phyloP scores from a whole-genome alignment of 805 yeast species.

The Ogataea naganishii region DNA sequence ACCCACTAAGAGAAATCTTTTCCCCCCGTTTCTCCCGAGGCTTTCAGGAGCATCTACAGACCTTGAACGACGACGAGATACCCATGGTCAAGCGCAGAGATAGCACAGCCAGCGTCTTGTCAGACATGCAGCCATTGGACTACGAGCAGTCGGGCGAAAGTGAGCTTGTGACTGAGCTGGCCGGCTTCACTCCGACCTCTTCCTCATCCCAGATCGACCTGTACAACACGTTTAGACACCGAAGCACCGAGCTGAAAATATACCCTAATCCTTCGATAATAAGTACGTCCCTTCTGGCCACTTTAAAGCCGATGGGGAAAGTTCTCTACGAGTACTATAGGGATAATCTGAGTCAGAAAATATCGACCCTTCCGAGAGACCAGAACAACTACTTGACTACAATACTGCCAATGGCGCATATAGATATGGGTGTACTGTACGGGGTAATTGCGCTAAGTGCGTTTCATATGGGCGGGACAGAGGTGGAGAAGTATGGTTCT shows the following conservation, averaged over 20 bases:
- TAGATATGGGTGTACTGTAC: constrained; percentile 40
- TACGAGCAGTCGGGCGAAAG: too few relatives aligned
- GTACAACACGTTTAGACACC: too few relatives aligned
- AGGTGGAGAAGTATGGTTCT: constrained; percentile 38
- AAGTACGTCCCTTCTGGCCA: constrained; percentile 16
- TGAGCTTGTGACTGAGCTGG: too few relatives aligned
- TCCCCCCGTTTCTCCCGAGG: constrained; percentile 17
- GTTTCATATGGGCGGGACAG: constrained; percentile 35
- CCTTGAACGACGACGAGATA: not conserved
- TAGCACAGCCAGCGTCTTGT: too few relatives aligned
- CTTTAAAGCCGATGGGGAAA: constrained; percentile 25
- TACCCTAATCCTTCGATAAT: constrained; percentile 22
- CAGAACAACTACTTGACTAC: constrained; percentile 44
- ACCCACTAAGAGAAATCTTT: constrained; percentile 10
- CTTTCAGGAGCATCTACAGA: constrained; percentile 14
- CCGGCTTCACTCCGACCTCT: too few relatives aligned
- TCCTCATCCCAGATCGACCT: too few relatives aligned
- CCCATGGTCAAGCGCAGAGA: too few relatives aligned
- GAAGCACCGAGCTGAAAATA: constrained; percentile 8
- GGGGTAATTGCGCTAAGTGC: constrained; percentile 50
- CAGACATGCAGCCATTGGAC: too few relatives aligned
- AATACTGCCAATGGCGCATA: constrained; percentile 46
- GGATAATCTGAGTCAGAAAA: constrained; percentile 31
- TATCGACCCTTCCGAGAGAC: constrained; percentile 40
- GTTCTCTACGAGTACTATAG: constrained; percentile 41